Evolutionary conservation across 306 rosid genomes (phyloP).

Genomic region (Glycine soja): DNA sequence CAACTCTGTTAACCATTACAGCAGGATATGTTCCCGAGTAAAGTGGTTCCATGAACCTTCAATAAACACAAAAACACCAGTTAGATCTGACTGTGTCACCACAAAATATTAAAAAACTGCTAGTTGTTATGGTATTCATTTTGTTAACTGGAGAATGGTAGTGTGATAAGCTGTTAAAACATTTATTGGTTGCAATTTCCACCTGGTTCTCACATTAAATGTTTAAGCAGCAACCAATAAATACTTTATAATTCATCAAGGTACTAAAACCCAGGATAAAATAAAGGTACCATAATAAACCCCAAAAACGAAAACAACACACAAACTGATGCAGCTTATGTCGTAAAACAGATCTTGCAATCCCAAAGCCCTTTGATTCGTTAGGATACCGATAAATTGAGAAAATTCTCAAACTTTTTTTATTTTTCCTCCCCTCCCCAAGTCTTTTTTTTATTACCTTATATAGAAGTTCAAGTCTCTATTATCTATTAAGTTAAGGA

Average conservation of each 20-base stretch:
- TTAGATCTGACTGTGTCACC: slow-evolving; percentile 11
- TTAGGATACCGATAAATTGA: background rate
- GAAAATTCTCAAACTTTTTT: background rate
- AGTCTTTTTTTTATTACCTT: background rate
- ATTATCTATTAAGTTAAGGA: background rate
- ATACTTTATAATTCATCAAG: slow-evolving; percentile 11
- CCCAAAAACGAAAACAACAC: background rate
- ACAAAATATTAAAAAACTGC: background rate
- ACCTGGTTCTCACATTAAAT: slow-evolving; percentile 3
- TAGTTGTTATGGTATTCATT: background rate
- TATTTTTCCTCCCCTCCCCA: background rate
- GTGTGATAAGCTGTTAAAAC: background rate
- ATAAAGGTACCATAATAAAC: background rate
- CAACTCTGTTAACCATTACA: slow-evolving; percentile 53
- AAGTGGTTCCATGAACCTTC: slow-evolving; percentile 71
- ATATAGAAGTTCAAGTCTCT: background rate
- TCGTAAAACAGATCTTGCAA: background rate
- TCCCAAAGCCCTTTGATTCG: background rate
- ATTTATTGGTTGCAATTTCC: background rate
- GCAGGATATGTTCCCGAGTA: slow-evolving; percentile 64
- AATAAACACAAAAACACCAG: slow-evolving; percentile 34
- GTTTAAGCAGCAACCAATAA: background rate
- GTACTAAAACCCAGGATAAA: background rate
- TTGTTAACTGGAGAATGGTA: background rate
- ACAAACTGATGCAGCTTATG: background rate